Evolutionary conservation across 2,329 filamentous ascomycete genomes (phyloP).

Genomic region (Fusarium guadeloupense): DNA sequence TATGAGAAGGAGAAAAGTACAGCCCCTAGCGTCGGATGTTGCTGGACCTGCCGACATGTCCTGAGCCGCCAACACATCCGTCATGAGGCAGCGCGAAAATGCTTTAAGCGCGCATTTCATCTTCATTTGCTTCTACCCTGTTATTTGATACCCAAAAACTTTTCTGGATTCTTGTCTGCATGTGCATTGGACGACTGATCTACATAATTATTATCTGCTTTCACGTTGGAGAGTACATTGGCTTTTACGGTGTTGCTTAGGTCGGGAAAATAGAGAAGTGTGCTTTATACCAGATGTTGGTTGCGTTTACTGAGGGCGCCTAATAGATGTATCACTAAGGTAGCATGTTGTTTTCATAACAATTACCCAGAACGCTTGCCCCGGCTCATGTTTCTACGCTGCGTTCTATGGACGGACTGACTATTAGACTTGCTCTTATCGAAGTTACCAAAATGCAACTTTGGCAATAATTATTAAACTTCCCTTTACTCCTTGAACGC

Average conservation of each 20-base stretch:
- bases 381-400: background rate
- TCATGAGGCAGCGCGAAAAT: slow-evolving; percentile 1
- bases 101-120: slow-evolving; percentile 1
- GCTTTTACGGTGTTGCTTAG: slow-evolving; percentile 14
- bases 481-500: slow-evolving; percentile 2
- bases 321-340: slow-evolving; percentile 22
- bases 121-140: slow-evolving; percentile 39
- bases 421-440: background rate
- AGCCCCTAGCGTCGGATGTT: slow-evolving; percentile 6
- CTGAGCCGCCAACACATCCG: background rate
- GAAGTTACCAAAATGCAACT: slow-evolving; percentile 21
- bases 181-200: slow-evolving; percentile 11
- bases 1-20: background rate
- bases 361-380: slow-evolving; percentile 17
- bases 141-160: slow-evolving; percentile 44
- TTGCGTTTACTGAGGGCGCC: slow-evolving; percentile 16
- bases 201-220: slow-evolving; percentile 15
- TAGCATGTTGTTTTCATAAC: slow-evolving; percentile 15
- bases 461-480: slow-evolving; percentile 8
- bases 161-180: slow-evolving; percentile 24
- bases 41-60: background rate
- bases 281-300: slow-evolving; percentile 3
- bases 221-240: slow-evolving; percentile 13
- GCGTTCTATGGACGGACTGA: slow-evolving; percentile 3
- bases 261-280: slow-evolving; percentile 30